A percentile compares a stretch with the other conserved stretches of the same genome.
Evolutionary conservation across 495 filamentous ascomycete species (phyloP).

Genomic region (Trichoderma virens): DNA sequence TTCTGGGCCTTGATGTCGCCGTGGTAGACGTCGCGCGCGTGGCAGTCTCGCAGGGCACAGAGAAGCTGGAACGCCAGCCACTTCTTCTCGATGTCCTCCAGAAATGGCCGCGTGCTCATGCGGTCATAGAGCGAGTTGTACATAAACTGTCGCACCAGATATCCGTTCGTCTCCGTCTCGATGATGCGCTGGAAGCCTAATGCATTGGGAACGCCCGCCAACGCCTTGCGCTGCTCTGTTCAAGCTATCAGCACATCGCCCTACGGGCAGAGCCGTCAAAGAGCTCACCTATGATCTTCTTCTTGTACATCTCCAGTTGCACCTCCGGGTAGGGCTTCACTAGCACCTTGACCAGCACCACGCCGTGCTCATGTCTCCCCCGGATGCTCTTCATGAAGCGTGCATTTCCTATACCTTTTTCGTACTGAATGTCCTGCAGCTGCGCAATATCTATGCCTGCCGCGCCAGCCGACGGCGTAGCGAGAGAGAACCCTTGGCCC

Average conservation of each 20-base stretch:
- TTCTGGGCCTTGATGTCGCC: conserved; percentile 99
- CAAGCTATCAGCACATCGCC: too few relatives aligned
- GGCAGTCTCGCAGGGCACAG: conserved; percentile 86
- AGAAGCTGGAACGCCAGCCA: conserved; percentile 97
- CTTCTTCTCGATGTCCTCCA: conserved; percentile 97
- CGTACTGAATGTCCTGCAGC: conserved; percentile 80
- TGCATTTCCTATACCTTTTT: conserved; percentile 87
- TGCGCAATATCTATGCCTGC: conserved; percentile 92
- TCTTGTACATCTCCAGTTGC: conserved; percentile 68
- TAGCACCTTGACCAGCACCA: conserved; percentile 87
- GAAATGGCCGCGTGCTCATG: conserved; percentile 90
- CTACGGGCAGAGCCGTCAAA: neutral
- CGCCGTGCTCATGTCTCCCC: conserved; percentile 78
- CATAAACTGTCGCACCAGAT: conserved; percentile 91
- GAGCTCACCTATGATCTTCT: conserved; percentile 57
- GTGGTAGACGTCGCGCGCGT: conserved; percentile 84
- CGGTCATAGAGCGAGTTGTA: conserved; percentile 97
- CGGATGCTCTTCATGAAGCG: conserved; percentile 96
- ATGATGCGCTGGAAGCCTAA: conserved; percentile 81
- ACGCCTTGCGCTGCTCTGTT: conserved; percentile 67
- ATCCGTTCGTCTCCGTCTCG: conserved; percentile 84
- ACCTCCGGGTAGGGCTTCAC: conserved; percentile 77
- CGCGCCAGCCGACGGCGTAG: conserved; percentile 79
- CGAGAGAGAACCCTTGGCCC: conserved; percentile 95
- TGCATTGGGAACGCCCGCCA: conserved; percentile 84